These are phyloP conservation scores for Neckera pumila DNA, from an alignment of 225 moss, liverwort and hornwort genomes.

Conservation along the genomic window DNA sequence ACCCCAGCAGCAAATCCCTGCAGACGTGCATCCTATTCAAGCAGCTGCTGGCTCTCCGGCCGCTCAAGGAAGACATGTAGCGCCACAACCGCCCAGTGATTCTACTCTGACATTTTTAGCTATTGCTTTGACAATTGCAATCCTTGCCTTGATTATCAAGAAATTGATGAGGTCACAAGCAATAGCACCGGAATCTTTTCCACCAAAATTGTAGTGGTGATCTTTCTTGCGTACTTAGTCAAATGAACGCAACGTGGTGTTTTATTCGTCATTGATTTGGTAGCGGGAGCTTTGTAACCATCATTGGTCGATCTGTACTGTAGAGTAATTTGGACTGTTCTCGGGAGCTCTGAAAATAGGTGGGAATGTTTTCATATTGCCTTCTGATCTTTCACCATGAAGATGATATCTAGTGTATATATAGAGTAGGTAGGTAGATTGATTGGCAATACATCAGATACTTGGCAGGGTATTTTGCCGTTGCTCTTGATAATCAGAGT, in stretches of 20 bases:
- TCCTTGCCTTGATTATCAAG: conserved; percentile 83
- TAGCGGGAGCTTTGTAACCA: neutral
- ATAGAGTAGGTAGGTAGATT: neutral
- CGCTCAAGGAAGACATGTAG: conserved; percentile 37
- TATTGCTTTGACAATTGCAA: conserved; percentile 74
- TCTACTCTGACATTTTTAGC: conserved; percentile 73
- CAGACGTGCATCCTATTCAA: conserved; percentile 12
- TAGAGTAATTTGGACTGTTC: neutral
- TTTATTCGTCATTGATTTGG: neutral
- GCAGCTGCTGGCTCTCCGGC: neutral
- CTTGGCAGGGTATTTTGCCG: neutral
- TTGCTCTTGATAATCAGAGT: neutral
- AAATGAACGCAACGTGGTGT: neutral
- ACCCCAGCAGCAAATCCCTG: conserved; percentile 4
- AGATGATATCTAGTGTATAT: neutral
- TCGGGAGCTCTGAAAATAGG: neutral
- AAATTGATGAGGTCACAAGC: conserved; percentile 55
- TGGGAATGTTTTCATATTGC: neutral
- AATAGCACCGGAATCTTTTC: conserved; percentile 8
- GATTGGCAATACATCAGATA: neutral
- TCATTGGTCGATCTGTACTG: neutral
- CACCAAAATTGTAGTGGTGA: conserved; percentile 23
- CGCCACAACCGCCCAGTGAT: conserved; percentile 52
- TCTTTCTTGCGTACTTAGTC: neutral
- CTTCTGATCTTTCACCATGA: neutral